Base-by-base conservation (phyloP, 108 stramenopile genomes). In the Cyclostephanos invisitatus region DNA sequence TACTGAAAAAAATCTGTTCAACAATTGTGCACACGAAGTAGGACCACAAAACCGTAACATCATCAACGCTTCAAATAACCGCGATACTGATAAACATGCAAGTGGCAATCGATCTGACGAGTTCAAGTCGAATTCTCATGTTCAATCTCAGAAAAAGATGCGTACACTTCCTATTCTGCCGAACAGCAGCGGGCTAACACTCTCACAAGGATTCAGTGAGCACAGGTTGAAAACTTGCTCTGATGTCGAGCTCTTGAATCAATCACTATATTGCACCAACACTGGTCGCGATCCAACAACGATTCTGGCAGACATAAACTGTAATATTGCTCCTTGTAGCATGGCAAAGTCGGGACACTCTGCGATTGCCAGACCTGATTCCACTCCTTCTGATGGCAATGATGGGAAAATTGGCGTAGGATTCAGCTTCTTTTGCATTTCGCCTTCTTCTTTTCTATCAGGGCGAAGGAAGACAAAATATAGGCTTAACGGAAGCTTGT, bases 351-450 rank as follows among this genome's bases (percentile, higher is more conserved):
- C 25, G 5, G 27, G 29, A 10, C 7, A 7, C 35, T 44, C 17
- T 18, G 36, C 28, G 14, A 61, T 28, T 35, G 5, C 56, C 17
- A 18, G 21, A 12, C 56, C 63, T 59, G 53, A 8, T 67, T 15
- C 50, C 49, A 56, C 22, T 27, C n/a, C 37, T 29, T 47, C 28
- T 7, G 42, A 14, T 27, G 37, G 32, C 24, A 56, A 7, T 14
- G 49, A 62, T 7, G 65, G 56, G 8, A 22, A 60, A 40, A 21
- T 48, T 62, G 50, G 37, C 15, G 59, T 48, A 50, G 72, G 68
- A 36, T 80, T 80, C 49, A 80, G 78, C 48, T 80, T 80, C 72
- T 80, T 80, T 53, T 72, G 67, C 22, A 67, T 80, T 42, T 80
- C 78, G 35, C 78, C 78, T 38, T 67, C 72, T 24, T 80, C 78